These are phyloP conservation scores for Linderniella brevidens DNA, from an alignment of 257 asterid genomes.

Conservation along the genomic window DNA sequence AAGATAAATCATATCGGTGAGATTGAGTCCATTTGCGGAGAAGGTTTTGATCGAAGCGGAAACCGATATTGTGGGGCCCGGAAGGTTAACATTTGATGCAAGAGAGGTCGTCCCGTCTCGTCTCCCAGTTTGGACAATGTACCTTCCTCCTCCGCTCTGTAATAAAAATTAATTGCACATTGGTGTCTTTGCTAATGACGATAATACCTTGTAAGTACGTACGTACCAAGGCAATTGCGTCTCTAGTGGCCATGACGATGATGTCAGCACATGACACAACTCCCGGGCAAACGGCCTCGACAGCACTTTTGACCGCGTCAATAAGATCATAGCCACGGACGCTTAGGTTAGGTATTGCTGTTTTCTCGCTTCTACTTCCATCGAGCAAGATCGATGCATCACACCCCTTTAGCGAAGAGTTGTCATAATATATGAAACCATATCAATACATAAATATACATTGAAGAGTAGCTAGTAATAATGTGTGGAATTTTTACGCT, in stretches of 20 bases:
- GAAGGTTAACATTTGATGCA: slow-evolving; percentile 32
- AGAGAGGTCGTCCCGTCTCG: slow-evolving; percentile 30
- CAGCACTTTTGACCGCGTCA: slow-evolving; percentile 25
- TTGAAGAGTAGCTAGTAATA: no score
- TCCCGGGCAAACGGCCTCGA: slow-evolving; percentile 27
- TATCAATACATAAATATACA: no score
- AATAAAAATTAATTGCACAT: not conserved
- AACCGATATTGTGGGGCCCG: slow-evolving; percentile 29
- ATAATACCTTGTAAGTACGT: not conserved
- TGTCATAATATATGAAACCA: not conserved
- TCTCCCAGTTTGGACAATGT: slow-evolving; percentile 33
- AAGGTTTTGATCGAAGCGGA: slow-evolving; percentile 20
- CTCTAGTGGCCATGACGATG: slow-evolving; percentile 47
- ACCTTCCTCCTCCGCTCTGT: slow-evolving; percentile 37
- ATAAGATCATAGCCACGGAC: slow-evolving; percentile 43
- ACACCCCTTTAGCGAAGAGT: slow-evolving; percentile 21
- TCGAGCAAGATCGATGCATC: slow-evolving; percentile 50
- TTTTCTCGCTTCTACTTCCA: slow-evolving; percentile 29
- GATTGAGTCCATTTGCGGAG: slow-evolving; percentile 19
- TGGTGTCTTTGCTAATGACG: no score
- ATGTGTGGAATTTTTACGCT: no score
- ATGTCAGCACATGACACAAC: slow-evolving; percentile 58
- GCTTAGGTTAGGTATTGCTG: slow-evolving; percentile 25
- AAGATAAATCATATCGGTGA: slow-evolving; percentile 42
- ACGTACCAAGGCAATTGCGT: slow-evolving; percentile 26